Percentiles rank a stretch among this genome's conserved stretches.
These are phyloP conservation scores for Diophrys appendiculata DNA, from an alignment of 73 alveolate species.

Conservation along the genomic window DNA sequence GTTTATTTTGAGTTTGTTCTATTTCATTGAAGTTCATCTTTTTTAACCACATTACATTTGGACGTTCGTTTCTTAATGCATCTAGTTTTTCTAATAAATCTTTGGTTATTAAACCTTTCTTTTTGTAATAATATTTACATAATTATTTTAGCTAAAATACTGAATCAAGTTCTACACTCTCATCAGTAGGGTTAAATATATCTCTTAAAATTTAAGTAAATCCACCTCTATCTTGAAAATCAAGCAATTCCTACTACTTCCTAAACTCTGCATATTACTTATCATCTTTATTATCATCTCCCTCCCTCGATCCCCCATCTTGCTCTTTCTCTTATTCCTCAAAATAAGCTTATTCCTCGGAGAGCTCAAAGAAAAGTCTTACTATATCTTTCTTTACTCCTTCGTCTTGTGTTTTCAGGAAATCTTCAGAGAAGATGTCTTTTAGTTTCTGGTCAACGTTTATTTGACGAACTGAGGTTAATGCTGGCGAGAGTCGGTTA, in stretches of 20 bases:
- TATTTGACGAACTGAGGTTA: too few relatives aligned
- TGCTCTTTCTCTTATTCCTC: too few relatives aligned
- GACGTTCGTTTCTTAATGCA: conserved; percentile 53
- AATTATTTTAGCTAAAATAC: conserved; percentile 47
- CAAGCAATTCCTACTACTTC: conserved; percentile 48
- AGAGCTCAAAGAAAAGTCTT: neutral
- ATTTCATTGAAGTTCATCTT: conserved; percentile 3
- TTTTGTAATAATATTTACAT: conserved; percentile 53
- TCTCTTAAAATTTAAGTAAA: conserved; percentile 41
- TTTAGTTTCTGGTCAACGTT: neutral
- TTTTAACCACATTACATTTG: conserved; percentile 39
- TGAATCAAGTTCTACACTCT: conserved; percentile 60
- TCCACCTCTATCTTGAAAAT: conserved; percentile 62
- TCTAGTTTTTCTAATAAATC: conserved; percentile 48
- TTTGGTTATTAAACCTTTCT: conserved; percentile 31
- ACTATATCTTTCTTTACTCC: neutral
- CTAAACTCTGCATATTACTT: too few relatives aligned
- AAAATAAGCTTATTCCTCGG: neutral
- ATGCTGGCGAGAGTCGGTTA: too few relatives aligned
- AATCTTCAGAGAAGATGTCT: neutral
- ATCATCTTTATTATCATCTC: too few relatives aligned
- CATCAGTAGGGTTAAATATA: conserved; percentile 36
- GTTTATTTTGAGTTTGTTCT: conserved; percentile 5
- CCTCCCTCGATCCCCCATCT: too few relatives aligned
- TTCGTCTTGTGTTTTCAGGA: neutral